Base-by-base conservation (phyloP, 805 yeast genomes). In the Metschnikowia lachancei region DNA sequence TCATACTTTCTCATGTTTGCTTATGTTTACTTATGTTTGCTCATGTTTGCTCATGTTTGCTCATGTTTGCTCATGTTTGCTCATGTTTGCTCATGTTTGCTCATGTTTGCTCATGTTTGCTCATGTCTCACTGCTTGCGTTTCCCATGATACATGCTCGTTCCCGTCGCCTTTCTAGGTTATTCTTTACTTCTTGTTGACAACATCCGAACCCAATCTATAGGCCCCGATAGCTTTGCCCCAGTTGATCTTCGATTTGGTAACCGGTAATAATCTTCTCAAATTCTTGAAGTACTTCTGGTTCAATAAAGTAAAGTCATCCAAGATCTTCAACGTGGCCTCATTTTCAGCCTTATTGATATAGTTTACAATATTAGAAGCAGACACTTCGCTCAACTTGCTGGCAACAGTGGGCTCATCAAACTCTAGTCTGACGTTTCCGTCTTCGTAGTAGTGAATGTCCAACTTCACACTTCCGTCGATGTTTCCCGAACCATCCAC, bases 401-500 rank as follows among this genome's bases (percentile, higher is more conserved):
- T 22, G 30, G 42, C 67, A 6, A 56, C 57, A 1, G 77, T 54
- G 3, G 58, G 56, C 47, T 72, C 73, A 9, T 65, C 63, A 35
- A 62, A 69, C 50, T 78, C 81, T 58, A 94, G 77, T 43, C 92
- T 77, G 16, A 92, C 98, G 60, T 92, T 92, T 26, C 99, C 99
- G 56, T 92, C 98, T 67, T 92, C 99, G 63, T 79, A 94, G 65
- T 91, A 94, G 65, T 92, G 99, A 34, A 91, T 85, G 54, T 87
- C 91, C 28, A 90, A 76, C 17, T 63, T 65, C 30, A 88, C 75
- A 6, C 62, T 61, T 4, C 95, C 96, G 2, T 53, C 55, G 13
- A 86, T 51, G 6, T 62, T 44, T 0, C 61, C 62, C 26, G 42
- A 20, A 1, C 56, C 50, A 0, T 62, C 59, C 47, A 77, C 69